A percentile compares a stretch with the other conserved stretches of the same genome.
Evolutionary conservation across 805 yeast species (phyloP).

Genomic region (Candida anglica): DNA sequence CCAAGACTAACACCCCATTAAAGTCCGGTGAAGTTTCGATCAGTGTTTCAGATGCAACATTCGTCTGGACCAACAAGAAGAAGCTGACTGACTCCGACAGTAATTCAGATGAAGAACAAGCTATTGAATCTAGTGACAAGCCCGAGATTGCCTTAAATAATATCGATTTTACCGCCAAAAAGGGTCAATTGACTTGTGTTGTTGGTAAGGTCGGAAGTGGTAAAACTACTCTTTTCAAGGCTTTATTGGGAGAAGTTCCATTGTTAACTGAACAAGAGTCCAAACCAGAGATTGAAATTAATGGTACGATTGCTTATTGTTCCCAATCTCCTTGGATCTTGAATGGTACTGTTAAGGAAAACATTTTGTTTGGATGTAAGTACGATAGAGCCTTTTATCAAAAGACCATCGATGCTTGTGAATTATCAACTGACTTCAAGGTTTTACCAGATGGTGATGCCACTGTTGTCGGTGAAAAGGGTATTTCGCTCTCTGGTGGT

Average conservation of each 20-base stretch:
- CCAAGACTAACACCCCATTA: constrained; percentile 9
- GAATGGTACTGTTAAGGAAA: constrained; percentile 37
- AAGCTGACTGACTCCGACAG: constrained; percentile 3
- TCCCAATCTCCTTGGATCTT: constrained; percentile 40
- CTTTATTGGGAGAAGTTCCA: constrained; percentile 31
- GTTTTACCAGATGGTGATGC: constrained; percentile 37
- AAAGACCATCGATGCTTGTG: constrained; percentile 33
- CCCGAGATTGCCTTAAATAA: constrained; percentile 26
- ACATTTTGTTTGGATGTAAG: constrained; percentile 33
- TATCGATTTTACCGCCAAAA: constrained; percentile 28
- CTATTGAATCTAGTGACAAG: constrained; percentile 10
- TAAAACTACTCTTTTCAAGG: constrained; percentile 31
- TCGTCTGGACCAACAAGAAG: constrained; percentile 17
- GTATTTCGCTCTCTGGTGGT: constrained; percentile 40
- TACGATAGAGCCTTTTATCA: constrained; percentile 28
- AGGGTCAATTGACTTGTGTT: constrained; percentile 35
- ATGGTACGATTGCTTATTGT: constrained; percentile 36
- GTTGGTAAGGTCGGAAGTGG: constrained; percentile 41
- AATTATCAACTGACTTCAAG: constrained; percentile 29
- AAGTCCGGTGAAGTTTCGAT: constrained; percentile 15
- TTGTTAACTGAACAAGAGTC: constrained; percentile 13
- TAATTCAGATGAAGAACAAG: constrained; percentile 9
- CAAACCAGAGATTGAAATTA: constrained; percentile 13
- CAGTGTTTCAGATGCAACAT: constrained; percentile 12
- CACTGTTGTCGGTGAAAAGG: constrained; percentile 43